Evolutionary conservation across 1,284 basidiomycete genomes (phyloP).

Genomic region (Nidula niveotomentosa): DNA sequence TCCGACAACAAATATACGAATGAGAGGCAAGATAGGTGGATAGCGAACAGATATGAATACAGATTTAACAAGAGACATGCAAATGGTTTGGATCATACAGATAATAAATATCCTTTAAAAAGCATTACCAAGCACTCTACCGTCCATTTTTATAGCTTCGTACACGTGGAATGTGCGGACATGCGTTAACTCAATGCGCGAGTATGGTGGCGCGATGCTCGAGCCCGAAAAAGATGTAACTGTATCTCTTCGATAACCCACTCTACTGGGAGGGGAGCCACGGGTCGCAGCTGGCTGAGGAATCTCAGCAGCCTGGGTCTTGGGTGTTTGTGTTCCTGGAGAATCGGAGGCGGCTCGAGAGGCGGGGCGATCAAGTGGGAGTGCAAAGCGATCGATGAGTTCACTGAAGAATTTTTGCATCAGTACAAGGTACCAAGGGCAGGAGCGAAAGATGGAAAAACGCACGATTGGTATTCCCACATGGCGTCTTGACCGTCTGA

Average conservation of each 20-base stretch:
- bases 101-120: too few relatives aligned
- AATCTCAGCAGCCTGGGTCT: not conserved
- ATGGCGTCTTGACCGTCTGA: constrained; percentile 31
- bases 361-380: constrained; percentile 14
- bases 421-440: not conserved
- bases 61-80: too few relatives aligned
- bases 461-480: constrained; percentile 35
- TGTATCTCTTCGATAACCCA: not conserved
- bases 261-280: too few relatives aligned
- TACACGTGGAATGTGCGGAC: constrained; percentile 35
- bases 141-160: constrained; percentile 34
- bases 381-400: constrained; percentile 21
- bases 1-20: too few relatives aligned
- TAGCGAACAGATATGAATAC: too few relatives aligned
- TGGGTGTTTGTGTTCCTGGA: not conserved
- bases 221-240: constrained; percentile 2
- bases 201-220: constrained; percentile 24
- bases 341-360: too few relatives aligned
- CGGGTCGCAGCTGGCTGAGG: too few relatives aligned
- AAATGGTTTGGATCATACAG: too few relatives aligned
- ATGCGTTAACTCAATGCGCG: constrained; percentile 29
- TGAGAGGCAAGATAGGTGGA: too few relatives aligned
- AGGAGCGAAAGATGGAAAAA: not conserved
- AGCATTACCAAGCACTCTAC: constrained; percentile 11
- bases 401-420: constrained; percentile 11